Percentiles rank a stretch among this genome's conserved stretches.
Evolutionary conservation across 768 basidiomycete genomes (phyloP).

Genomic region (Mycena kentingensis): DNA sequence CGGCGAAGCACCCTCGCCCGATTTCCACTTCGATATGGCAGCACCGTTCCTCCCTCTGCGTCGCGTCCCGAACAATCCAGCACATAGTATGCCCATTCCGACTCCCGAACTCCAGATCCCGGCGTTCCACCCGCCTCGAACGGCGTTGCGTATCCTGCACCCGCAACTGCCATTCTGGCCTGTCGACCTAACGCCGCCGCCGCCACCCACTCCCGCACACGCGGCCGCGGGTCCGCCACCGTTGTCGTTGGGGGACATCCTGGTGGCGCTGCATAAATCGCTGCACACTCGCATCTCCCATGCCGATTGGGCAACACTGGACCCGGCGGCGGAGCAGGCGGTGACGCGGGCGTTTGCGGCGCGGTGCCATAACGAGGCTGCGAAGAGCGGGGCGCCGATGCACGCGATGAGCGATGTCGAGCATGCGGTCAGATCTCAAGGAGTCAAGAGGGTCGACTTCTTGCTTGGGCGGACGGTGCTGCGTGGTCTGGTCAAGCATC

Average conservation of each 20-base stretch:
- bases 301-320: slow-evolving; percentile 14
- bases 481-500: slow-evolving; percentile 36
- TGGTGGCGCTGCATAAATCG: slow-evolving; percentile 11
- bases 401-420: slow-evolving; percentile 30
- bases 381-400: slow-evolving; percentile 40
- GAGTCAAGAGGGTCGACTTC: slow-evolving; percentile 44
- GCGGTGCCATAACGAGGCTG: slow-evolving; percentile 34
- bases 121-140: slow-evolving; percentile 41
- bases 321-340: slow-evolving; percentile 26
- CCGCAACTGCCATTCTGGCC: slow-evolving; percentile 44
- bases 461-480: slow-evolving; percentile 37
- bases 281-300: slow-evolving; percentile 19
- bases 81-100: background rate
- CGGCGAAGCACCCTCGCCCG: background rate
- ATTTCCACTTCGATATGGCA: background rate
- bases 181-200: slow-evolving; percentile 31
- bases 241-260: slow-evolving; percentile 13
- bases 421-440: slow-evolving; percentile 36
- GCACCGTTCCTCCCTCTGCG: background rate
- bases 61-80: background rate
- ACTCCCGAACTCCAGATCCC: slow-evolving; percentile 8
- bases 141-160: slow-evolving; percentile 43
- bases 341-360: slow-evolving; percentile 29
- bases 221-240: background rate
- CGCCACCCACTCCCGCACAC: background rate